These are phyloP conservation scores for Collybia sp. DNA, from an alignment of 768 basidiomycete species.

Conservation along the genomic window DNA sequence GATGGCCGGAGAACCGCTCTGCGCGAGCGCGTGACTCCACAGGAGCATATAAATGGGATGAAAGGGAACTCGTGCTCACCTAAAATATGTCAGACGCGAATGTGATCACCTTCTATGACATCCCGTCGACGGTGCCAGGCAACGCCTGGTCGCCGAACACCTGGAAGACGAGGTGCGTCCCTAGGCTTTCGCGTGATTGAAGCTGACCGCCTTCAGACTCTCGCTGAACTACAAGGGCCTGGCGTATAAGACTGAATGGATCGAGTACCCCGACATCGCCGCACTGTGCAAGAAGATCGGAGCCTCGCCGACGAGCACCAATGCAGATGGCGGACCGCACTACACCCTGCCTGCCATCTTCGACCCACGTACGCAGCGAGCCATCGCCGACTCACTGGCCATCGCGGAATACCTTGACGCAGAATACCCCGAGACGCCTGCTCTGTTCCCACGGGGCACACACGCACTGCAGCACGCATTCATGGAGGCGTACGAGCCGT, in stretches of 20 bases:
- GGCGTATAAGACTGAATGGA: slow-evolving; percentile 35
- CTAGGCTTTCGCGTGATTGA: background rate
- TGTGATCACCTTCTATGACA: background rate
- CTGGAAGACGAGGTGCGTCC: background rate
- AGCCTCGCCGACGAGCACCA: slow-evolving; percentile 21
- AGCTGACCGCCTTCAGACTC: slow-evolving; percentile 10
- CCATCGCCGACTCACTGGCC: slow-evolving; percentile 32
- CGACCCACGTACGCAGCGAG: slow-evolving; percentile 28
- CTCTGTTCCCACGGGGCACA: slow-evolving; percentile 15
- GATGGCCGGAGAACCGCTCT: too few species aligned
- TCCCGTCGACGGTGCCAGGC: background rate
- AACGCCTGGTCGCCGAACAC: background rate
- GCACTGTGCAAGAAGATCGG: slow-evolving; percentile 23
- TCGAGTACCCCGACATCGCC: slow-evolving; percentile 38
- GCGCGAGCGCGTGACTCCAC: too few species aligned
- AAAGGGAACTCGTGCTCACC: too few species aligned
- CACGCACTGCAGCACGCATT: slow-evolving; percentile 14
- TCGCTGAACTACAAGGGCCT: slow-evolving; percentile 27
- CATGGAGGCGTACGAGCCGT: slow-evolving; percentile 9
- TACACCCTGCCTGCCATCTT: slow-evolving; percentile 39
- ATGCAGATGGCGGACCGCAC: slow-evolving; percentile 21
- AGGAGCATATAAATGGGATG: too few species aligned
- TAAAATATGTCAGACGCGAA: background rate
- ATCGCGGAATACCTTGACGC: slow-evolving; percentile 45
- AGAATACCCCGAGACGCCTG: slow-evolving; percentile 29